These are phyloP conservation scores for Leptodontidium sp. DNA, from an alignment of 2,329 filamentous ascomycete genomes.

Conservation along the genomic window DNA sequence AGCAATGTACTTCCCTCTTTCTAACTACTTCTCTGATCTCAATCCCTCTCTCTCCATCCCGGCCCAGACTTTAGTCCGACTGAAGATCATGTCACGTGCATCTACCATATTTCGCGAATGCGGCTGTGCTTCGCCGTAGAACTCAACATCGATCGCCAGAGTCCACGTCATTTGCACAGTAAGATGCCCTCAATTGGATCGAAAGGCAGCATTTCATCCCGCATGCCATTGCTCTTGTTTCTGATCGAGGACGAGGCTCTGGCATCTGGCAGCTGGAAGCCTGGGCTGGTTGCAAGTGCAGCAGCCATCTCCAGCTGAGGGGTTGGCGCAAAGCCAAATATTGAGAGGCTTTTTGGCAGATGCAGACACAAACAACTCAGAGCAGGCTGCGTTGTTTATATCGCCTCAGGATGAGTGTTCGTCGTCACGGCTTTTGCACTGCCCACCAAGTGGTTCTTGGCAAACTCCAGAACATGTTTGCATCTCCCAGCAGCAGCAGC, in stretches of 20 bases:
- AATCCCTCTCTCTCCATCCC: not conserved
- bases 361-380: not conserved
- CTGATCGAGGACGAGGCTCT: not conserved
- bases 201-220: not conserved
- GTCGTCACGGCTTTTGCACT: not conserved
- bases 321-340: not conserved
- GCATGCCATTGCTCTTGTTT: not conserved
- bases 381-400: slow-evolving; percentile 13
- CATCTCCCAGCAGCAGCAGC: not conserved
- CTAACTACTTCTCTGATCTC: not conserved
- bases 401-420: slow-evolving; percentile 1
- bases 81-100: not conserved
- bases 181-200: slow-evolving; percentile 2
- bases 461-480: slow-evolving; percentile 1
- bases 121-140: slow-evolving; percentile 21
- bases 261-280: not conserved
- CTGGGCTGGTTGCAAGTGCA: not conserved
- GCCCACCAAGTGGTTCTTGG: not conserved
- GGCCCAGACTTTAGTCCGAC: too few species aligned
- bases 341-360: not conserved
- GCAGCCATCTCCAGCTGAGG: not conserved
- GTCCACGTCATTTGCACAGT: slow-evolving; percentile 15
- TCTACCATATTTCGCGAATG: not conserved
- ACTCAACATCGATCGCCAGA: not conserved
- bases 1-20: too few species aligned